A percentile compares a stretch with the other conserved stretches of the same genome.
Conservation (phyloP, 371 early-diverging fungal genomes). For the Sporodiniella umbellata region DNA sequence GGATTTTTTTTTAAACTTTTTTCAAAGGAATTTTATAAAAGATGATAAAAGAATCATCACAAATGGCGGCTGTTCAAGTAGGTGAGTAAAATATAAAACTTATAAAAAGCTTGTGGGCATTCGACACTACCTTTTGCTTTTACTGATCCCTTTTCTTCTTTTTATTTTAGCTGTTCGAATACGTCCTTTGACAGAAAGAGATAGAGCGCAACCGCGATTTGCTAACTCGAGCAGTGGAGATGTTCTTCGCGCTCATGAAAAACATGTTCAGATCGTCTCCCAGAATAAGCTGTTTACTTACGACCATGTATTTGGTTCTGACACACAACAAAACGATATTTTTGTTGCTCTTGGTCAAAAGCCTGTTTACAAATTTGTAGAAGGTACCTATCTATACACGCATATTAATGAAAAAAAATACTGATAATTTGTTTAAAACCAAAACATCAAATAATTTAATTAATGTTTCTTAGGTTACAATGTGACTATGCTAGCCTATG, state of each 20-base stretch:
- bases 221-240: constrained; percentile 29
- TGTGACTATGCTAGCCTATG: constrained; percentile 97
- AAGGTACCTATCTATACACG: no score
- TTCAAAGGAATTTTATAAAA: constrained; percentile 3
- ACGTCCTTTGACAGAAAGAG: constrained; percentile 41
- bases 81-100: constrained; percentile 21
- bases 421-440: not conserved
- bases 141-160: no score
- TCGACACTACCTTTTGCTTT: no score
- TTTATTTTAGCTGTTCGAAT: constrained; percentile 43
- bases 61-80: constrained; percentile 40
- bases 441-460: no score
- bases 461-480: constrained; percentile 80
- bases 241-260: constrained; percentile 33
- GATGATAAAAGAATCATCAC: constrained; percentile 29
- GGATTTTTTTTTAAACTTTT: constrained; percentile 5
- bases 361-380: constrained; percentile 42
- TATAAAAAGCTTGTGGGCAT: no score
- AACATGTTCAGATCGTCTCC: constrained; percentile 39
- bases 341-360: constrained; percentile 34
- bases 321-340: constrained; percentile 38
- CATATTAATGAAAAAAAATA: not conserved
- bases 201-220: constrained; percentile 45
- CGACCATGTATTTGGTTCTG: constrained; percentile 45
- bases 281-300: constrained; percentile 44